Evolutionary conservation across 176 grass and related monocot genomes (phyloP), one percentile per base, ranked within the genome.

Genomic region (maize (Zea mays)): DNA sequence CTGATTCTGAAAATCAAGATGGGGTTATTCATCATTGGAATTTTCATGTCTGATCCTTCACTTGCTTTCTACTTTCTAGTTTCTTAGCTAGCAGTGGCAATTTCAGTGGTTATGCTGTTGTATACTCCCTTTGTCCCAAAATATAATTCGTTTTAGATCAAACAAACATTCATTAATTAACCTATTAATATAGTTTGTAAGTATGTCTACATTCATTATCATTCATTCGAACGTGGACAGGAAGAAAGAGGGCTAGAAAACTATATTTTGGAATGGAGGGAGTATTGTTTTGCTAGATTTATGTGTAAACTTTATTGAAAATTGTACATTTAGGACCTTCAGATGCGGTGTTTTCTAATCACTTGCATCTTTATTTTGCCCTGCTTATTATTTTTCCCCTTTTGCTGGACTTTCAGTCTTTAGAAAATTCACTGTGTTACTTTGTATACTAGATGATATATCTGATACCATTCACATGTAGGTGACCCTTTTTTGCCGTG

Each of bases 41-140:
- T 75, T 74, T 2, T 35, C 44, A 52, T 86, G 40, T 86, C 3
- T 40, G 44, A 39, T 54, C 2, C 3, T 79, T 56, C 54, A 62
- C 14, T 75, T 58, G 27, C 0, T 27, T 27, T 27, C 27, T 27
- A 27, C 27, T 27, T 27, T 27, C 27, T 27, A 3, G 42, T 77
- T n/a, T 10, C 5, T 71, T 27, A 73, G 78, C 35, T 51, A 59
- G 51, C 4, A 54, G 62, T 19, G 20, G 44, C 55, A 35, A 15
- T 64, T 72, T 15, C 19, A 39, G 54, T 40, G 7, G 66, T 41
- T 61, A 39, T 83, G 44, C n/a, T 79, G 15, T 63, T 83, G 39
- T 43, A 65, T 47, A 12, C 11, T 27, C 27, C 27, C 27, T 27
- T 27, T 27, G 27, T 27, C 27, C 27, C 27, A 27, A 27, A 27